Evolutionary conservation across 2,329 filamentous ascomycete species (phyloP), one percentile per base, ranked within the genome.

Genomic region (Xylogone sp.): DNA sequence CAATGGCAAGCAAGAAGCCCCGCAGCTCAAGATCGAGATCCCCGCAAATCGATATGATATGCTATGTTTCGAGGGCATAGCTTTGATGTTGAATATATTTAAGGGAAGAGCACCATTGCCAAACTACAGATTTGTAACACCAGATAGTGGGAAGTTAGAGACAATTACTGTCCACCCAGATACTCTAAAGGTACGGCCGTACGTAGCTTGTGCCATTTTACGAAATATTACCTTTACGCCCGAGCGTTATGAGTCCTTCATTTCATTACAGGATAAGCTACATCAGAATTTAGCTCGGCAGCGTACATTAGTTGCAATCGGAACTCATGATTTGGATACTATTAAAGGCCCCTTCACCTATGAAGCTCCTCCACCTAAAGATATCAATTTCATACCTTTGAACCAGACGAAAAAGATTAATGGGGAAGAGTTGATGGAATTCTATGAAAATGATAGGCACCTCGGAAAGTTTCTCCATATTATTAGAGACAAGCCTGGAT

Each of bases 21-120:
- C 94, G 51, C 90, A 97, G 73, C 82, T 97, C 65, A 97, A 97
- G 79, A 97, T 99, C 67, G 93, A 97, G 71, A 96, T 97, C 64
- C 91, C 92, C 56, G 93, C 94, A 65, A 97, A 97, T 74, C 84
- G 90, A 74, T 92, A 84, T 73, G 84, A 97, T 66, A 91, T 97
- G 86, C 83, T 99, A 51, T 97, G 93, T 74, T 96, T 96, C 74
- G 94, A 97, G 75, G 93, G 93, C 56, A 96, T 97, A 68, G 87
- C 90, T 60, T 82, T 96, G 69, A 96, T 96, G 81, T 82, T 97
- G 62, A 96, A 96, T 71, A 89, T 97, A 71, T 97, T 99, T 83
- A 79, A 88, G 59, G 89, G 85, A 58, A 88, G 85, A 64, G 76
- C 82, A 51, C 72, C 84, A 24, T 78, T 90, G 42, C 94, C 95